Evolutionary conservation across 2,329 filamentous ascomycete genomes (phyloP).

Genomic region (Grosmannia huntii): DNA sequence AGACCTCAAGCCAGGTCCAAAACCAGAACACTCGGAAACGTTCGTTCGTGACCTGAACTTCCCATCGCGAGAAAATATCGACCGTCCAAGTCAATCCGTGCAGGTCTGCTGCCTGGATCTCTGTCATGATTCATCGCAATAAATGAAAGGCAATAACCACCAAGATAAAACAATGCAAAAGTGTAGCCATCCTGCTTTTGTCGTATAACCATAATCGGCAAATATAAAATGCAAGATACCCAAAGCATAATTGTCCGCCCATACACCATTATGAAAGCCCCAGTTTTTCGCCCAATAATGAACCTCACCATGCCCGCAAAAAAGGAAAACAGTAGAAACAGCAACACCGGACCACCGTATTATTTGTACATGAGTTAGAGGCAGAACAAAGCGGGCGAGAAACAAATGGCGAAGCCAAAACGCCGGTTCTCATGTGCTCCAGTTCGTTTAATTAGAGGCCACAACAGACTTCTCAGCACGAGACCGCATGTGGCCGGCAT

Average conservation of each 20-base stretch:
- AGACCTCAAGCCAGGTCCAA: neutral
- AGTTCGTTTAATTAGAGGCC: slow-evolving; percentile 13
- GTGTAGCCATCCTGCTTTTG: neutral
- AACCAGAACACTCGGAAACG: too few species aligned
- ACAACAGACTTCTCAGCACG: slow-evolving; percentile 40
- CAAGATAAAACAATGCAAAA: neutral
- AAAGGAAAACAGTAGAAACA: neutral
- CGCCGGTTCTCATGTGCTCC: neutral
- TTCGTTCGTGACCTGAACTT: too few species aligned
- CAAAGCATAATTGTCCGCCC: neutral
- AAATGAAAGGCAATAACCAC: neutral
- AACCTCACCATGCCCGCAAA: neutral
- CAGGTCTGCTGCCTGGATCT: neutral
- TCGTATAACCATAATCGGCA: neutral
- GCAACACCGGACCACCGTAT: neutral
- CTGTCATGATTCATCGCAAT: neutral
- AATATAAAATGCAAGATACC: neutral
- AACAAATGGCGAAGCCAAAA: neutral
- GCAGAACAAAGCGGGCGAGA: neutral
- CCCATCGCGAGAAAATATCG: too few species aligned
- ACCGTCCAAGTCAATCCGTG: neutral
- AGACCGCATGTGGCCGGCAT: slow-evolving; percentile 37
- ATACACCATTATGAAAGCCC: neutral
- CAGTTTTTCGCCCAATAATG: neutral
- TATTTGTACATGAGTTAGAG: neutral